These are phyloP conservation scores for Hymenoscyphus salicellus DNA, from an alignment of 2,329 filamentous ascomycete genomes.

Conservation along the genomic window DNA sequence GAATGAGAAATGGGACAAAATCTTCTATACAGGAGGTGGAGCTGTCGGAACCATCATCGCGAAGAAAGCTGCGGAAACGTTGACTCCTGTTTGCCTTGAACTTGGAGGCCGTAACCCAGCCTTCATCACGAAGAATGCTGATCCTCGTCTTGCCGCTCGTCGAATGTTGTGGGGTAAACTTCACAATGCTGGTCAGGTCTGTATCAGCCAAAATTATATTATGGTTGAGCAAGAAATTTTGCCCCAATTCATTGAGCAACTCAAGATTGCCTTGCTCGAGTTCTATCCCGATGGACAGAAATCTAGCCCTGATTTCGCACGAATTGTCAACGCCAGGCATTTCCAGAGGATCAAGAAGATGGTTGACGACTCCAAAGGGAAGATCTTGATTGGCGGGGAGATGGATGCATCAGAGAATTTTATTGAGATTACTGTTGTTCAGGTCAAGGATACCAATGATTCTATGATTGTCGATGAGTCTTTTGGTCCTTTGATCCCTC, in stretches of 20 bases:
- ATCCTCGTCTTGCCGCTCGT: constrained; percentile 76
- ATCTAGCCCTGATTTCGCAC: constrained; percentile 72
- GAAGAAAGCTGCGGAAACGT: constrained; percentile 81
- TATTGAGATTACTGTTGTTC: constrained; percentile 91
- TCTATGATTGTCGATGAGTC: constrained; percentile 78
- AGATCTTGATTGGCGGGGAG: constrained; percentile 81
- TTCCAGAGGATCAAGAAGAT: constrained; percentile 85
- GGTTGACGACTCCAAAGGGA: constrained; percentile 79
- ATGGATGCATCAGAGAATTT: constrained; percentile 77
- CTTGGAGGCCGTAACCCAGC: constrained; percentile 90
- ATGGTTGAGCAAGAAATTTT: constrained; percentile 75
- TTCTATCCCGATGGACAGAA: constrained; percentile 84
- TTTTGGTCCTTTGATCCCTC: constrained; percentile 88
- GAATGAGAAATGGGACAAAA: constrained; percentile 93
- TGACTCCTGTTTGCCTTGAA: constrained; percentile 87
- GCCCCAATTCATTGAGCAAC: constrained; percentile 67
- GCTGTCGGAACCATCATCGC: constrained; percentile 81
- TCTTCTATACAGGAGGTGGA: constrained; percentile 87
- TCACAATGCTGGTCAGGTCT: constrained; percentile 84
- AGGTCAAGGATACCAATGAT: constrained; percentile 72
- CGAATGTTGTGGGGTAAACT: constrained; percentile 87
- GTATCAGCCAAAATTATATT: constrained; percentile 89
- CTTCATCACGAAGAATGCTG: constrained; percentile 80
- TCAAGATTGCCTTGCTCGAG: constrained; percentile 67
- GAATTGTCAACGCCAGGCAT: constrained; percentile 76